A percentile compares a stretch with the other conserved stretches of the same genome.
These are phyloP conservation scores for Paraphoma chrysanthemicola DNA, from an alignment of 2,329 filamentous ascomycete genomes.

Conservation along the genomic window DNA sequence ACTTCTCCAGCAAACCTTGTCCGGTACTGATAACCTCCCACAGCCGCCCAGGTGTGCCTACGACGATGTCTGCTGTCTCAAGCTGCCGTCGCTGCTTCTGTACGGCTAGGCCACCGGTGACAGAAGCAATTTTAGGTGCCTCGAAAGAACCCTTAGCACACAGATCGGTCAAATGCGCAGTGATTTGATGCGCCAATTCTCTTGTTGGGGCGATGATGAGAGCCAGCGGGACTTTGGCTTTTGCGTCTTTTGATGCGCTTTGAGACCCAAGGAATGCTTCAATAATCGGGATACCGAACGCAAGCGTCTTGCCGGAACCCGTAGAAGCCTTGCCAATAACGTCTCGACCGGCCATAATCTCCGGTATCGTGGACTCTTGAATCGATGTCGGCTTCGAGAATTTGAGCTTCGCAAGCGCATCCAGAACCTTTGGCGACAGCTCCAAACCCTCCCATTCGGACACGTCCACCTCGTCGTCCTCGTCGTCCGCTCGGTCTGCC, in stretches of 20 bases:
- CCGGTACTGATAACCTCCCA: slow-evolving; percentile 92
- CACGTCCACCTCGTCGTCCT: slow-evolving; percentile 70
- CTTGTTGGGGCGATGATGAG: slow-evolving; percentile 89
- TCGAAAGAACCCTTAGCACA: slow-evolving; percentile 71
- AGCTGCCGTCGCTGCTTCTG: slow-evolving; percentile 92
- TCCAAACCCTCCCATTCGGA: slow-evolving; percentile 79
- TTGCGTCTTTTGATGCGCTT: slow-evolving; percentile 42
- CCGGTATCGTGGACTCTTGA: slow-evolving; percentile 79
- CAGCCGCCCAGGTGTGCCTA: slow-evolving; percentile 88
- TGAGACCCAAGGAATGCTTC: slow-evolving; percentile 72
- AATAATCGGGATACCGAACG: slow-evolving; percentile 91
- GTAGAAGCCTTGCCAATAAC: slow-evolving; percentile 96
- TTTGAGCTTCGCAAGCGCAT: slow-evolving; percentile 77
- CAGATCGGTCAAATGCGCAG: slow-evolving; percentile 79
- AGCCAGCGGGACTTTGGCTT: slow-evolving; percentile 59
- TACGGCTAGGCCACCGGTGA: slow-evolving; percentile 92
- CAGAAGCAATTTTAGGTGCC: slow-evolving; percentile 72
- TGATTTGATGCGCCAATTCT: slow-evolving; percentile 91
- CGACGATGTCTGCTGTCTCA: slow-evolving; percentile 85
- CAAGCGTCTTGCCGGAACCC: slow-evolving; percentile 94
- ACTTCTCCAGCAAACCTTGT: slow-evolving; percentile 69
- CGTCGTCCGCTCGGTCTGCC: slow-evolving; percentile 57
- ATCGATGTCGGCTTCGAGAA: slow-evolving; percentile 85
- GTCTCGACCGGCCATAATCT: slow-evolving; percentile 82
- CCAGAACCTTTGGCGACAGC: slow-evolving; percentile 74